phyloP scores from a whole-genome alignment of 179 eudicot genomes.

The Carnegiea gigantea region DNA sequence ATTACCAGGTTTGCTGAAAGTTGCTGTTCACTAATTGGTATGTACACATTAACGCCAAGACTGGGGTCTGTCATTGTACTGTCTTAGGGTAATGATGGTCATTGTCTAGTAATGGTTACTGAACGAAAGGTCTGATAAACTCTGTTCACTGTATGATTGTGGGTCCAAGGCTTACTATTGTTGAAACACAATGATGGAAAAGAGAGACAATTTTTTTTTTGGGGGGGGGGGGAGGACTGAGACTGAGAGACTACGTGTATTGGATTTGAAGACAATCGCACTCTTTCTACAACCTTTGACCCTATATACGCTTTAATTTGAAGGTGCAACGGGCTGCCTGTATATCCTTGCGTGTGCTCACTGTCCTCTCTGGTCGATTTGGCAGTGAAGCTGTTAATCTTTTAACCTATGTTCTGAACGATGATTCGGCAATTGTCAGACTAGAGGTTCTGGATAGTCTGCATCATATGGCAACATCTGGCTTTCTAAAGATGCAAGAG shows the following conservation, averaged over 20 bases:
- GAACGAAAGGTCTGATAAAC: neutral
- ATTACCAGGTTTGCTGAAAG: neutral
- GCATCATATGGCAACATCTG: constrained; percentile 51
- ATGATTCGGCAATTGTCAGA: constrained; percentile 70
- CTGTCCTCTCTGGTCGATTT: constrained; percentile 53
- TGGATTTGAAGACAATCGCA: constrained; percentile 14
- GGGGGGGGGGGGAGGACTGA: neutral
- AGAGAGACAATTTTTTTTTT: neutral
- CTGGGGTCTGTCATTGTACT: neutral
- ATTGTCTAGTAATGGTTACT: neutral
- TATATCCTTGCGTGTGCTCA: constrained; percentile 53
- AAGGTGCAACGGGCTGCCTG: constrained; percentile 90
- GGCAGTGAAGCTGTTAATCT: constrained; percentile 57
- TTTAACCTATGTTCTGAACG: constrained; percentile 73
- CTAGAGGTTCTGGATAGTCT: constrained; percentile 65
- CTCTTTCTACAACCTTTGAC: constrained; percentile 15
- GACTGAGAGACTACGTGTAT: neutral
- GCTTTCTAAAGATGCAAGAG: constrained; percentile 60
- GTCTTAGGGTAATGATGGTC: neutral
- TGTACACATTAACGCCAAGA: neutral
- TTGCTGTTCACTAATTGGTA: neutral
- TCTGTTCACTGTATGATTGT: neutral
- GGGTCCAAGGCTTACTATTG: no score
- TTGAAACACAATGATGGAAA: no score
- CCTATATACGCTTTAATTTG: constrained; percentile 31